Evolutionary conservation across 352 stramenopile genomes (phyloP), one percentile per base, ranked within the genome.

Genomic region (Pythium vanterpoolii): DNA sequence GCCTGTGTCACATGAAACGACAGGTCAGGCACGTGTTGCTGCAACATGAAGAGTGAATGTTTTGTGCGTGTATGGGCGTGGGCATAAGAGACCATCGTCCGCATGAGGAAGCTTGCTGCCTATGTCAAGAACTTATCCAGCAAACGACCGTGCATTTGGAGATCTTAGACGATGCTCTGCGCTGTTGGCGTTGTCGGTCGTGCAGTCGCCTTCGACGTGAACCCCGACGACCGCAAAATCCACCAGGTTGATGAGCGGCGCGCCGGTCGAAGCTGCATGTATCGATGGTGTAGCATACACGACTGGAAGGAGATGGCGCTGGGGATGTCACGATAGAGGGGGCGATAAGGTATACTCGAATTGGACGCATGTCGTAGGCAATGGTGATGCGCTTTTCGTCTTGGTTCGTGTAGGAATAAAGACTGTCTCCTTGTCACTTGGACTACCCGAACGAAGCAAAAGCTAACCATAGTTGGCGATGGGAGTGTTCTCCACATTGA

Each of bases 151-250:
- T 42, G 34, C 13, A 18, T 18, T 13, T 5, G 9, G 34, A 42
- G 34, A 42, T 42, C 34, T 13, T 42, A 13, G 34, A 42, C 5
- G 34, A 42, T 42, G 14, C 34, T 42, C 34, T 42, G 34, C 57
- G 43, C 54, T 49, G 56, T 57, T 64, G 3, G 27, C 28, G 7
- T 11, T 39, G n/a, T 28, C 40, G 21, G 26, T 63, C 27, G 34
- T 16, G 47, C 63, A 66, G 19, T 53, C 46, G n/a, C 56, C 52
- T 21, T 57, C 66, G 19, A 46, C 26, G 56, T 71, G 63, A 23
- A 71, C 10, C 3, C 49, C 63, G 16, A 71, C 39, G 21, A 71
- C 43, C 8, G 34, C 34, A 42, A 42, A 42, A 18, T 42, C 34
- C 8, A 42, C 34, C 13, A 42, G 13, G 19, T 18, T 42, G 19